Evolutionary conservation across 208 protist genomes (phyloP).

Genomic region (Lotmaria passim): DNA sequence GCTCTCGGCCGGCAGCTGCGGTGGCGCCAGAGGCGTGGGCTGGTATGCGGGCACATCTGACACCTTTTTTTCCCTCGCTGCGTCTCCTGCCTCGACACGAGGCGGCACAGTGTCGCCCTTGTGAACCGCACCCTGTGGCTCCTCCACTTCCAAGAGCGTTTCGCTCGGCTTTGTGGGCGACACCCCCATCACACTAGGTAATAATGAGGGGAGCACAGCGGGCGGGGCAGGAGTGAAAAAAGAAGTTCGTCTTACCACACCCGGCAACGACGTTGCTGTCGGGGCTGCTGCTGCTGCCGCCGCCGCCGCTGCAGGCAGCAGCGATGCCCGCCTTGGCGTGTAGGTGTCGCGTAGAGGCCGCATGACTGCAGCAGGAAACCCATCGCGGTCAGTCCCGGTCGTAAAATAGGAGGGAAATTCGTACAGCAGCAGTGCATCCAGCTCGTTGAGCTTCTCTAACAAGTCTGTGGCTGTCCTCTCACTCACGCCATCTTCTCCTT

Average conservation of each 20-base stretch:
- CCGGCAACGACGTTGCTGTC: too few relatives aligned
- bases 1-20: constrained; percentile 22
- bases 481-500: constrained; percentile 5
- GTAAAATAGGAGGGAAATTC: constrained; percentile 44
- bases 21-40: constrained; percentile 4
- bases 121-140: too few relatives aligned
- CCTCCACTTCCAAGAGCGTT: too few relatives aligned
- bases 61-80: too few relatives aligned
- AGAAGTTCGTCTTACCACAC: too few relatives aligned
- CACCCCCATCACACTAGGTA: too few relatives aligned
- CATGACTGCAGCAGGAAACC: constrained; percentile 29
- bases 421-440: constrained; percentile 45
- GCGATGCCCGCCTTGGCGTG: neutral
- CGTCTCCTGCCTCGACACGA: too few relatives aligned
- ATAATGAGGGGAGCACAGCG: too few relatives aligned
- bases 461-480: constrained; percentile 17
- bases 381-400: constrained; percentile 31
- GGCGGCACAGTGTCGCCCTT: too few relatives aligned
- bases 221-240: too few relatives aligned
- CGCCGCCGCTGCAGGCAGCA: neutral
- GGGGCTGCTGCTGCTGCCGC: too few relatives aligned
- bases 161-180: too few relatives aligned
- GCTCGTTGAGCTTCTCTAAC: constrained; percentile 40
- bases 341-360: constrained; percentile 9
- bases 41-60: neutral